Percentiles rank a stretch among this genome's conserved stretches.
phyloP scores from a whole-genome alignment of 306 rosid genomes.

The Cyclanthera cordifolia region DNA sequence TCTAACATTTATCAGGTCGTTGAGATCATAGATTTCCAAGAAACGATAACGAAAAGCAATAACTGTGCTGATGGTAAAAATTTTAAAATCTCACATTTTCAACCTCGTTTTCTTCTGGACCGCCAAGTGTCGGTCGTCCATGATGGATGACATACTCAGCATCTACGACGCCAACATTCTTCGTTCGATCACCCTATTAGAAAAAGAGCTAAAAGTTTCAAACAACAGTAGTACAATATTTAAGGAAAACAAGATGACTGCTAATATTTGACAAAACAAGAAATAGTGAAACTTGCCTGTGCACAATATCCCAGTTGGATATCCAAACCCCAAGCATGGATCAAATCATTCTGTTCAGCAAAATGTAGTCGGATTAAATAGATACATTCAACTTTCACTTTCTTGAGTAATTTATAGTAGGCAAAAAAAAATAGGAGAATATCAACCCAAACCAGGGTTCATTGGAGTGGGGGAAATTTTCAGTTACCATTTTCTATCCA shows the following conservation, averaged over 20 bases:
- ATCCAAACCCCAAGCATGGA: constrained; percentile 97
- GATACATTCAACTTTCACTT: too few relatives aligned
- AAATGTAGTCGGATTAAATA: too few relatives aligned
- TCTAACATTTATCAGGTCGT: neutral
- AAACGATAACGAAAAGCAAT: neutral
- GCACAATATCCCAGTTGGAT: constrained; percentile 89
- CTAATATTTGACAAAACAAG: neutral
- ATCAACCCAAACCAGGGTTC: neutral
- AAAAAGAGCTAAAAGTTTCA: neutral
- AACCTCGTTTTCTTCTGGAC: constrained; percentile 35
- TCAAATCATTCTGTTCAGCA: constrained; percentile 63
- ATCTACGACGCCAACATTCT: constrained; percentile 80
- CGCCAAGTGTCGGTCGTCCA: constrained; percentile 85
- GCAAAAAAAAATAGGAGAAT: neutral
- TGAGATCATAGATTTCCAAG: neutral
- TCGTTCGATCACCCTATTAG: constrained; percentile 64
- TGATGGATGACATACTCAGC: constrained; percentile 73
- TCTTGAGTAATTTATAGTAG: too few relatives aligned
- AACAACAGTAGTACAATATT: neutral
- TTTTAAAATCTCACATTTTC: constrained; percentile 11
- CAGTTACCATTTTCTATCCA: neutral
- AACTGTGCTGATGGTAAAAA: neutral
- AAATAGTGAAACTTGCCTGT: constrained; percentile 38
- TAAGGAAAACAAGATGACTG: constrained; percentile 6
- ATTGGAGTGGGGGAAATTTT: neutral